Conservation (phyloP, 2,329 filamentous ascomycete genomes). For the Penicillium capsulatum region DNA sequence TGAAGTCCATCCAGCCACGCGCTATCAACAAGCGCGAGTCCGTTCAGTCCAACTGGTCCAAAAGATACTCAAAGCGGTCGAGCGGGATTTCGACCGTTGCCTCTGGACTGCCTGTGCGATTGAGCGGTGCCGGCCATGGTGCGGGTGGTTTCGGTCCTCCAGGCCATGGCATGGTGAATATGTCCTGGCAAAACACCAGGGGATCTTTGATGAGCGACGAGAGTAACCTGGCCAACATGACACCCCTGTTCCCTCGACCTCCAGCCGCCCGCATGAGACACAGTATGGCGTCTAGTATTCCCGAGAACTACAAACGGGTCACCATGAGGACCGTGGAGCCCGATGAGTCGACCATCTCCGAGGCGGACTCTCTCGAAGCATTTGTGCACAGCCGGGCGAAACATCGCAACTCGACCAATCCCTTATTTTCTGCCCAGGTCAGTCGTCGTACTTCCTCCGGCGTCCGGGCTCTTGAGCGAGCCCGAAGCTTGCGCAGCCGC, state of each 20-base stretch:
- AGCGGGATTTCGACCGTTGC: slow-evolving; percentile 38
- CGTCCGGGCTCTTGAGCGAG: slow-evolving; percentile 32
- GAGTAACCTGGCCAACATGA: slow-evolving; percentile 32
- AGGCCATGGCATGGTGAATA: slow-evolving; percentile 32
- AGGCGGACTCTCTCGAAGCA: slow-evolving; percentile 37
- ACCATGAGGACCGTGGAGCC: slow-evolving; percentile 32
- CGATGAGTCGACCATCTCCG: slow-evolving; percentile 30
- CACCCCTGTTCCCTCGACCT: slow-evolving; percentile 36
- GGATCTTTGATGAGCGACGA: slow-evolving; percentile 35
- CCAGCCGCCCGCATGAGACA: slow-evolving; percentile 27
- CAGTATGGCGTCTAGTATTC: slow-evolving; percentile 27
- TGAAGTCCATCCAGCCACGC: slow-evolving; percentile 35
- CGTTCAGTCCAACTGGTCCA: slow-evolving; percentile 34
- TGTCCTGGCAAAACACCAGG: slow-evolving; percentile 39
- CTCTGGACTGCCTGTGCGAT: slow-evolving; percentile 36
- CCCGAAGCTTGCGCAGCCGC: slow-evolving; percentile 34
- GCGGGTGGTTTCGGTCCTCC: slow-evolving; percentile 38
- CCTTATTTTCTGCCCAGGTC: slow-evolving; percentile 36
- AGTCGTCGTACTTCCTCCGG: slow-evolving; percentile 33
- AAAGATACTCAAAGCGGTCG: slow-evolving; percentile 35
- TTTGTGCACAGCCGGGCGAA: slow-evolving; percentile 39
- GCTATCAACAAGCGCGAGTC: slow-evolving; percentile 35
- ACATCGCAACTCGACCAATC: slow-evolving; percentile 37
- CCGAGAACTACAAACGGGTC: slow-evolving; percentile 25
- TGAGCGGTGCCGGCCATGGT: slow-evolving; percentile 42